These are phyloP conservation scores for Saccharomyces cerevisiae DNA, from an alignment of 805 yeast genomes.

Conservation along the genomic window DNA sequence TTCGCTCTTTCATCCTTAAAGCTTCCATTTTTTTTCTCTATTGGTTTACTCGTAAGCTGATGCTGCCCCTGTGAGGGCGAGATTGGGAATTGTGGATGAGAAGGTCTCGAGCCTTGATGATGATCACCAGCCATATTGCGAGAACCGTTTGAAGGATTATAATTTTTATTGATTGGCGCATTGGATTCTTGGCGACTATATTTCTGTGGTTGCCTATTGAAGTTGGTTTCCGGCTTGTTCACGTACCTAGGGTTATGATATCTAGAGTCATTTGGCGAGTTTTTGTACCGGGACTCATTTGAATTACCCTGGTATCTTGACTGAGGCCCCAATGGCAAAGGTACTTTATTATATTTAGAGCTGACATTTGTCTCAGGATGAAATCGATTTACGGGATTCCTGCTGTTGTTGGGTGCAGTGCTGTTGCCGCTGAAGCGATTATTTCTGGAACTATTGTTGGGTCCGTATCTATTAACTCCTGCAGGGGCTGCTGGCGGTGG, in stretches of 20 bases:
- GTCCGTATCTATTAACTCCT: background rate
- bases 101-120: background rate
- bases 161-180: background rate
- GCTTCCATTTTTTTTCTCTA: background rate
- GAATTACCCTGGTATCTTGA: background rate
- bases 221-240: background rate
- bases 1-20: background rate
- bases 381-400: background rate
- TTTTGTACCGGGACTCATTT: background rate
- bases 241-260: background rate
- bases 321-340: background rate
- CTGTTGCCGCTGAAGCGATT: background rate
- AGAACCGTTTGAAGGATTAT: background rate
- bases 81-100: background rate
- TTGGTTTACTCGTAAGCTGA: background rate
- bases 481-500: background rate
- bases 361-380: background rate
- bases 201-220: background rate
- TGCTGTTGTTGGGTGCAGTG: background rate
- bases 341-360: background rate
- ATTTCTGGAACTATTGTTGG: background rate
- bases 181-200: background rate
- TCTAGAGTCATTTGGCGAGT: background rate
- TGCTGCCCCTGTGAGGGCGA: background rate
- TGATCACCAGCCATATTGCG: background rate